phyloP scores from a whole-genome alignment of 148 eudicot species.

The Pharnaceum exiguum region DNA sequence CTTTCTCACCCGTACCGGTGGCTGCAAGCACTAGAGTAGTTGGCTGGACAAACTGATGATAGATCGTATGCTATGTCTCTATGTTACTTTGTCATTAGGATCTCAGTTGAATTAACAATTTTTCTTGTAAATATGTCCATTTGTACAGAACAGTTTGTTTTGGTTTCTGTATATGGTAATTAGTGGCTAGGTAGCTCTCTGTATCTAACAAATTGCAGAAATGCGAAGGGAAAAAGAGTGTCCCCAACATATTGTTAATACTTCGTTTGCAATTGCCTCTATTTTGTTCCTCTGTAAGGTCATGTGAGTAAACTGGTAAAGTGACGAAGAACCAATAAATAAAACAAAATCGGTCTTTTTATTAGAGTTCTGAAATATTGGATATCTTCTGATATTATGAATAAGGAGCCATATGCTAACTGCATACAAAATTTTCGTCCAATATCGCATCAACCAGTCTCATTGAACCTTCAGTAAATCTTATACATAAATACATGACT shows the following conservation, averaged over 20 bases:
- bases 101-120: conserved; percentile 17
- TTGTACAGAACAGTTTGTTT: conserved; percentile 36
- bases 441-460: background rate
- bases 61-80: background rate
- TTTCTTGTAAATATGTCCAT: conserved; percentile 23
- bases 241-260: too few relatives aligned
- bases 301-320: too few relatives aligned
- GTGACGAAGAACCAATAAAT: too few relatives aligned
- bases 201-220: conserved; percentile 19
- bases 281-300: background rate
- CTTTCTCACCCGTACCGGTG: conserved; percentile 30
- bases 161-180: conserved; percentile 18
- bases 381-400: background rate
- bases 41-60: conserved; percentile 48
- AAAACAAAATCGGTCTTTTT: too few relatives aligned
- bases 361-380: background rate
- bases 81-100: conserved; percentile 9
- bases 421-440: too few relatives aligned
- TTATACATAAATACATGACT: too few relatives aligned
- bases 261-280: background rate
- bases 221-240: conserved; percentile 6
- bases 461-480: background rate
- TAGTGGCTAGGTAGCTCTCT: conserved; percentile 12
- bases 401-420: background rate
- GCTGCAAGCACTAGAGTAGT: conserved; percentile 16